Conservation (phyloP, 306 rosid species). For the Acacia crassicarpa region DNA sequence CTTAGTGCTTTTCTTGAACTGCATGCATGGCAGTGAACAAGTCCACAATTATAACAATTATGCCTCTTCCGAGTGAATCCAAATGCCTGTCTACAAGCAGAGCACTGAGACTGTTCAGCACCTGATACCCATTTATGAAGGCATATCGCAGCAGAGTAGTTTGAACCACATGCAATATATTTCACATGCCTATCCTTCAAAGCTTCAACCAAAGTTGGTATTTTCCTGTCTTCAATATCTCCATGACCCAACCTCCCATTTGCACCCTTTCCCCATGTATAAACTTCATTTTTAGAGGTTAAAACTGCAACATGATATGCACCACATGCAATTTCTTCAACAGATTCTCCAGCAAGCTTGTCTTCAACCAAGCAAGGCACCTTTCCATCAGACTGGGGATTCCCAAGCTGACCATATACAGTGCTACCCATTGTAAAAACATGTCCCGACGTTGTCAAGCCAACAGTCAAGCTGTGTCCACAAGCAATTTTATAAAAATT, state of each 20-base stretch:
- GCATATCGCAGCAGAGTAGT: conserved; percentile 90
- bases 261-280: conserved; percentile 99
- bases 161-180: conserved; percentile 88
- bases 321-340: conserved; percentile 92
- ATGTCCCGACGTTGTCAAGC: conserved; percentile 83
- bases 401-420: conserved; percentile 98
- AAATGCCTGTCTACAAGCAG: conserved; percentile 97
- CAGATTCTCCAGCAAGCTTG: conserved; percentile 72
- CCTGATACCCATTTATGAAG: conserved; percentile 98
- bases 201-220: conserved; percentile 82
- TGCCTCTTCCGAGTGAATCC: conserved; percentile 97
- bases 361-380: conserved; percentile 81
- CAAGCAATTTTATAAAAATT: conserved; percentile 94
- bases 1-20: conserved; percentile 91
- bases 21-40: conserved; percentile 97
- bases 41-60: conserved; percentile 98
- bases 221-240: conserved; percentile 88
- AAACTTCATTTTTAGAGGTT: conserved; percentile 88
- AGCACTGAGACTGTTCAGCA: conserved; percentile 97
- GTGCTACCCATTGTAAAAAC: conserved; percentile 97
- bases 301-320: conserved; percentile 89
- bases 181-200: conserved; percentile 93
- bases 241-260: conserved; percentile 99
- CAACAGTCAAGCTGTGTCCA: conserved; percentile 93
- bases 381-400: conserved; percentile 86